Percentiles rank a stretch among this genome's conserved stretches.
Evolutionary conservation across 352 stramenopile species (phyloP).

Genomic region (Phytophthora aleatoria): DNA sequence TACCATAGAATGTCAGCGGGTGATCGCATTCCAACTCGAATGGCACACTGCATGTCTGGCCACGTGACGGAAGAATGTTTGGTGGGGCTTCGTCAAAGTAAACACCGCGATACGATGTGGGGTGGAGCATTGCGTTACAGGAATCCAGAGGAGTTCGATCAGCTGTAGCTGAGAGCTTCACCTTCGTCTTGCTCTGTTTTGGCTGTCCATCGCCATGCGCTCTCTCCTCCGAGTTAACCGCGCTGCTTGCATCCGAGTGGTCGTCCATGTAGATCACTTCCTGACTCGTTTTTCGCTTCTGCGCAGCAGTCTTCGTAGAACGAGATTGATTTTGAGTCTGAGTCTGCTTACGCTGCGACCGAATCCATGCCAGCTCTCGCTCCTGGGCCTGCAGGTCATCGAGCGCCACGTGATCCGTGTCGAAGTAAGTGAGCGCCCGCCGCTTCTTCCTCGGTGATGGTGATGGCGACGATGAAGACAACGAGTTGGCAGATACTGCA

Average conservation of each 20-base stretch:
- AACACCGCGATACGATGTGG: slow-evolving; percentile 38
- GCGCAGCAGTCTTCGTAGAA: slow-evolving; percentile 2
- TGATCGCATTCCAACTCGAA: slow-evolving; percentile 27
- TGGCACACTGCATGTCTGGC: slow-evolving; percentile 11
- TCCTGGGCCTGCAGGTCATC: slow-evolving; percentile 47
- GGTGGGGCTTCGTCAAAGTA: slow-evolving; percentile 26
- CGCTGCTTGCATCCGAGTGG: slow-evolving; percentile 18
- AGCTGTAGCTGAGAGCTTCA: neutral
- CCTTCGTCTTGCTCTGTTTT: neutral
- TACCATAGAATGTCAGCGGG: slow-evolving; percentile 44
- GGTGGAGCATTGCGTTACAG: slow-evolving; percentile 21
- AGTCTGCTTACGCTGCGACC: slow-evolving; percentile 32
- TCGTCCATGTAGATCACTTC: slow-evolving; percentile 24
- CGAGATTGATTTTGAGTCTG: slow-evolving; percentile 17
- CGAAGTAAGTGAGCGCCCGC: slow-evolving; percentile 19
- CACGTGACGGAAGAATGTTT: slow-evolving; percentile 23
- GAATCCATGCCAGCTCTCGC: slow-evolving; percentile 44
- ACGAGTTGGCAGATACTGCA: slow-evolving; percentile 2
- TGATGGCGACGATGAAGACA: slow-evolving; percentile 4
- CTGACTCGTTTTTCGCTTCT: slow-evolving; percentile 14
- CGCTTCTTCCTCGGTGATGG: slow-evolving; percentile 30
- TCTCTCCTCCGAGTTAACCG: slow-evolving; percentile 1
- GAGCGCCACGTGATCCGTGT: slow-evolving; percentile 32
- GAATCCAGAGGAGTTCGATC: neutral
- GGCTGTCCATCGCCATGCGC: slow-evolving; percentile 2